phyloP scores from a whole-genome alignment of 768 basidiomycete genomes.

The Mycena indigotica region DNA sequence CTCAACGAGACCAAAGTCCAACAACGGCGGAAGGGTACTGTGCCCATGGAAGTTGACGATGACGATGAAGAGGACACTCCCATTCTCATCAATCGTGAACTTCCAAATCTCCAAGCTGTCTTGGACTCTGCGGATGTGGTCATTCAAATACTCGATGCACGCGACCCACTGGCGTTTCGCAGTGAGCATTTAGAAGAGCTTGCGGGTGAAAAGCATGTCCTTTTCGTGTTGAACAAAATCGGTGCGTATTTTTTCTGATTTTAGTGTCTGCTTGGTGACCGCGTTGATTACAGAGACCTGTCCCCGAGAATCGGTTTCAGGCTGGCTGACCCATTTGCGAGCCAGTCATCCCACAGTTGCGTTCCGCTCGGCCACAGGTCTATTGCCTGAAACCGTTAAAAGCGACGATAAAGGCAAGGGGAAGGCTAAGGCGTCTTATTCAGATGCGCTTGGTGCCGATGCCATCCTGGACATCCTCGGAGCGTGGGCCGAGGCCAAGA shows the following conservation, averaged over 20 bases:
- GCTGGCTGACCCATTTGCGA: conserved; percentile 71
- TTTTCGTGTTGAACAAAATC: conserved; percentile 85
- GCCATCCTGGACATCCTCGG: conserved; percentile 52
- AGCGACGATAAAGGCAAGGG: conserved; percentile 46
- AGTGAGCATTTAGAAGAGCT: conserved; percentile 65
- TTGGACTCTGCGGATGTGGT: conserved; percentile 79
- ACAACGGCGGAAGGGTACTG: conserved; percentile 23
- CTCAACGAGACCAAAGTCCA: conserved; percentile 38
- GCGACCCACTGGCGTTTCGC: conserved; percentile 77
- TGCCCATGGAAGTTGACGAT: conserved; percentile 31
- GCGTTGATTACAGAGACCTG: conserved; percentile 77
- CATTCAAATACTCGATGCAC: conserved; percentile 79
- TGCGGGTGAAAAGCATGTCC: conserved; percentile 45
- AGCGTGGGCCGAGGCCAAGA: conserved; percentile 49
- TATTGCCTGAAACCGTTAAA: conserved; percentile 47
- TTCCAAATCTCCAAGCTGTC: conserved; percentile 65
- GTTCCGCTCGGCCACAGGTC: conserved; percentile 74
- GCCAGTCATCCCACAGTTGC: conserved; percentile 62
- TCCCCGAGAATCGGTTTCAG: conserved; percentile 71
- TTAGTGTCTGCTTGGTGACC: conserved; percentile 1
- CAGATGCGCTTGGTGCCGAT: conserved; percentile 67
- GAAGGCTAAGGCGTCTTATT: conserved; percentile 39
- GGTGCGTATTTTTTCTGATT: conserved; percentile 54
- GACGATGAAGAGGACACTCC: conserved; percentile 61
- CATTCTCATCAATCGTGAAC: conserved; percentile 60